These are phyloP conservation scores for Flaveria floridana DNA, from an alignment of 140 eudicot species.

Conservation along the genomic window DNA sequence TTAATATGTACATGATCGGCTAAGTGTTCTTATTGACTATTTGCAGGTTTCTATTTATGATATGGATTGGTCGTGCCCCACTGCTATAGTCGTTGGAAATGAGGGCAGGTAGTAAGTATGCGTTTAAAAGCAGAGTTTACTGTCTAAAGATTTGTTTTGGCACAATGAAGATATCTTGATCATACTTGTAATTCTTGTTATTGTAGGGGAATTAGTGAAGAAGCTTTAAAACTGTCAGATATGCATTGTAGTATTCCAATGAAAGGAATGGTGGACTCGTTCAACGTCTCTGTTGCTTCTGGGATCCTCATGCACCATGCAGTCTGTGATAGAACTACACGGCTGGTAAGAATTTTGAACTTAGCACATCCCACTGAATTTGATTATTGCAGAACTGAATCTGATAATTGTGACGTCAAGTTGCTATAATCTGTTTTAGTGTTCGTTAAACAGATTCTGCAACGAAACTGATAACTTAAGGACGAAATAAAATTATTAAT, in stretches of 20 bases:
- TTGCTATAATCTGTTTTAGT: not conserved
- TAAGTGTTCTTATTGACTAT: not conserved
- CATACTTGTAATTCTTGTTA: not conserved
- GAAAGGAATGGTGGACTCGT: constrained; percentile 98
- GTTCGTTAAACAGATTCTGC: not conserved
- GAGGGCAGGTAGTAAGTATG: constrained; percentile 57
- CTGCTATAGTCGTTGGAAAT: constrained; percentile 95
- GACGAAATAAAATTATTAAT: not conserved
- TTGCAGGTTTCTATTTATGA: constrained; percentile 76
- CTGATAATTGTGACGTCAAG: not conserved
- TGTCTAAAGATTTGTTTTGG: not conserved
- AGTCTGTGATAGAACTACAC: constrained; percentile 70
- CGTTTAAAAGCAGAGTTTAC: not conserved
- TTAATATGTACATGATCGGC: not conserved
- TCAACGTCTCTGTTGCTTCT: constrained; percentile 96
- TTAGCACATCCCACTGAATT: not conserved
- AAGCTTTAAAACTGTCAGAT: constrained; percentile 78
- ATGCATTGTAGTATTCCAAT: constrained; percentile 89
- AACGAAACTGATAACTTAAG: not conserved
- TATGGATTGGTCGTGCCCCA: constrained; percentile 93
- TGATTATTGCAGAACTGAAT: not conserved
- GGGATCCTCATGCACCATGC: constrained; percentile 98
- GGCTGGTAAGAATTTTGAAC: constrained; percentile 54
- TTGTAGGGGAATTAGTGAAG: constrained; percentile 80
- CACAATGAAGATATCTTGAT: not conserved